A percentile compares a stretch with the other conserved stretches of the same genome.
Conservation (phyloP, 345 rosid genomes). For the Erucastrum elatum region DNA sequence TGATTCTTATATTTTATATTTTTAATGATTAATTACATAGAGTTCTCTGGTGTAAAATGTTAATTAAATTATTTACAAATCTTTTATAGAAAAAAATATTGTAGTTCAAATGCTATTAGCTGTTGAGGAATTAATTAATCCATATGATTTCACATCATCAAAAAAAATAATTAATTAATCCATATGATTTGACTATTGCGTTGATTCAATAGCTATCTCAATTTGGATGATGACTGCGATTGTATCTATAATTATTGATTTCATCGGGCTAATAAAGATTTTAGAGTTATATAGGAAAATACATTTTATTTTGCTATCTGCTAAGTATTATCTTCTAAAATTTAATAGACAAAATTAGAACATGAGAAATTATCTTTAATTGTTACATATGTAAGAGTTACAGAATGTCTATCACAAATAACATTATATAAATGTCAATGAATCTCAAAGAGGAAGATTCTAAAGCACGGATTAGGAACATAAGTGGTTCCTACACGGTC, state of each 20-base stretch:
- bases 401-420: no score
- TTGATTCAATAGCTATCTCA: slow-evolving; percentile 5
- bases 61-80: not conserved
- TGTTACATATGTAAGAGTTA: no score
- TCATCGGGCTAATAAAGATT: not conserved
- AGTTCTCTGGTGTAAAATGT: not conserved
- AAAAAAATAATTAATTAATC: not conserved
- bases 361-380: no score
- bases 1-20: not conserved
- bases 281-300: no score
- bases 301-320: no score
- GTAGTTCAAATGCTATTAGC: not conserved
- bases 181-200: not conserved
- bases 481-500: no score
- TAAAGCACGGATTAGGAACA: no score
- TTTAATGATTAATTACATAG: no score
- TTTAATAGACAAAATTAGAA: not conserved
- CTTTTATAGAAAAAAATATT: no score
- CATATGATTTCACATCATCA: no score
- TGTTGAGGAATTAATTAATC: not conserved
- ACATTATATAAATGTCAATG: no score
- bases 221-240: slow-evolving; percentile 7
- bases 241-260: not conserved
- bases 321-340: not conserved
- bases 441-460: no score